Evolutionary conservation across 2,329 filamentous ascomycete species (phyloP).

Genomic region (Zymoseptoria pseudotritici): DNA sequence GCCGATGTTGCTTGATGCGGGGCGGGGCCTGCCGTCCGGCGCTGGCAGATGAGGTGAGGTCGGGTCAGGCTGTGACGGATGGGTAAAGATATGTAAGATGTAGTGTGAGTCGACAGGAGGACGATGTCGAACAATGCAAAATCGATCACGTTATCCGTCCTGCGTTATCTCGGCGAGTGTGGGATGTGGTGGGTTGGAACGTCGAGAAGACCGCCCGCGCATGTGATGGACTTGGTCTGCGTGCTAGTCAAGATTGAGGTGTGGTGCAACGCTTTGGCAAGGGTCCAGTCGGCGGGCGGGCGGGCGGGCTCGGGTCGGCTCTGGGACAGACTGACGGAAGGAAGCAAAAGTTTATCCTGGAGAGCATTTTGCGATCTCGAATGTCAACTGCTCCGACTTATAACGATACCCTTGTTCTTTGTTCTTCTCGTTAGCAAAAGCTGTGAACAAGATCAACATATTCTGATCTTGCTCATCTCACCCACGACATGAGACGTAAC

Average conservation of each 20-base stretch:
- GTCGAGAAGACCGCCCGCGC: neutral
- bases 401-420: neutral
- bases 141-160: neutral
- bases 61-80: neutral
- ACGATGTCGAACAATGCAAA: neutral
- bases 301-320: no score
- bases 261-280: neutral
- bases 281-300: neutral
- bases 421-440: neutral
- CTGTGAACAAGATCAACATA: neutral
- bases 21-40: conserved; percentile 1
- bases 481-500: neutral
- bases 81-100: neutral
- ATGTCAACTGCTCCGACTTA: neutral
- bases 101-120: neutral
- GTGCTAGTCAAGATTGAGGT: neutral
- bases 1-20: neutral
- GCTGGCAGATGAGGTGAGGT: neutral
- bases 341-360: no score
- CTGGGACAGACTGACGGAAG: no score
- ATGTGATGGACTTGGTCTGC: conserved; percentile 1
- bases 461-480: neutral
- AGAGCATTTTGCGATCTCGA: neutral
- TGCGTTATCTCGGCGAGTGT: neutral
- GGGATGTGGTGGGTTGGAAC: neutral